Conservation (phyloP, 257 asterid species). For the Paraleonurus japonicus region DNA sequence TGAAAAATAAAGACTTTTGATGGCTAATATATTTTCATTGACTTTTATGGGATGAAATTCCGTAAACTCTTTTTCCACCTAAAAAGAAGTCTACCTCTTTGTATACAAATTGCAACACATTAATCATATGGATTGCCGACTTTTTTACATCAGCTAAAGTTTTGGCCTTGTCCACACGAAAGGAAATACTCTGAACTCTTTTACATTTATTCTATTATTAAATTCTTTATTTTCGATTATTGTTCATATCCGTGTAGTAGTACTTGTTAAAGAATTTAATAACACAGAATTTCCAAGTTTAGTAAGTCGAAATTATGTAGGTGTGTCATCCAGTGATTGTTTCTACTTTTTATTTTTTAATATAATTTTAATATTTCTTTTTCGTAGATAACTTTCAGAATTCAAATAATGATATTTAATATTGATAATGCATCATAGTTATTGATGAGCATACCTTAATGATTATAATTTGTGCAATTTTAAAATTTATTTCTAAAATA, state of each 20-base stretch:
- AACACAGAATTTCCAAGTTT: too few relatives aligned
- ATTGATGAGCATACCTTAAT: too few relatives aligned
- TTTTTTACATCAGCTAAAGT: slow-evolving; percentile 12
- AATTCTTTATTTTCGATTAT: too few relatives aligned
- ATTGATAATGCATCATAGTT: too few relatives aligned
- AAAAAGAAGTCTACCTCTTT: slow-evolving; percentile 17
- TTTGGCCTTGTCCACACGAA: slow-evolving; percentile 15
- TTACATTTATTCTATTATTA: too few relatives aligned
- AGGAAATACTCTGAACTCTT: neutral
- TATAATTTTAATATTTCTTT: too few relatives aligned
- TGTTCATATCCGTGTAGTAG: too few relatives aligned
- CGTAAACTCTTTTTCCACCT: slow-evolving; percentile 35
- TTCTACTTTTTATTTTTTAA: too few relatives aligned
- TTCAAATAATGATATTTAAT: neutral
- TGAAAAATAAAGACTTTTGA: neutral
- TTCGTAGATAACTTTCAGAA: too few relatives aligned
- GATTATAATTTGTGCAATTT: too few relatives aligned
- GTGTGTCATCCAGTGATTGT: neutral
- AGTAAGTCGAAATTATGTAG: neutral
- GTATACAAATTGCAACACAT: slow-evolving; percentile 14
- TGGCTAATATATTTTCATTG: slow-evolving; percentile 28
- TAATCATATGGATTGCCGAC: slow-evolving; percentile 35
- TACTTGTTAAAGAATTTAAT: too few relatives aligned
- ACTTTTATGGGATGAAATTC: slow-evolving; percentile 36
- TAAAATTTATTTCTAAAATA: neutral